Conservation (phyloP, 495 filamentous ascomycete genomes). For the Saxophila tyrrhenica region DNA sequence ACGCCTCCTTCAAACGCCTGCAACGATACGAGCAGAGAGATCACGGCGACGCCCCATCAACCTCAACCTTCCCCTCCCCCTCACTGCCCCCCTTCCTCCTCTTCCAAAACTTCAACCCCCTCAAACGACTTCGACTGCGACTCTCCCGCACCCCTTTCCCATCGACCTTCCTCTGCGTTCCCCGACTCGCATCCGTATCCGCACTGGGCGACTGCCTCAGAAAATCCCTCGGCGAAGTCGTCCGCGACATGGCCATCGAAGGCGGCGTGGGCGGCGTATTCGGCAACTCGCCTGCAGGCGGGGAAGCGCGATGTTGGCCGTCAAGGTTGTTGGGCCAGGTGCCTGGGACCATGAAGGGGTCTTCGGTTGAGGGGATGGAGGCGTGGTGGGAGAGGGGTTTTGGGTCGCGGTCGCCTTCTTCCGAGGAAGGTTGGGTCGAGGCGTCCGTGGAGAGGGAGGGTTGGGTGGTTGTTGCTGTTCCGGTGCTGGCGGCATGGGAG, state of each 20-base stretch:
- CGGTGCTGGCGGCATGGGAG: slow-evolving; percentile 12
- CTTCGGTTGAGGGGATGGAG: slow-evolving; percentile 10
- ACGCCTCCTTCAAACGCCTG: not conserved
- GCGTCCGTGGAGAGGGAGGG: slow-evolving; percentile 10
- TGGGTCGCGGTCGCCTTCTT: slow-evolving; percentile 1
- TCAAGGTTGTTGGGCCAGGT: slow-evolving; percentile 13
- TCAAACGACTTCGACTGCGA: slow-evolving; percentile 16
- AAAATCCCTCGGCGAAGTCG: not conserved
- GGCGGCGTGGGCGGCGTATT: not conserved
- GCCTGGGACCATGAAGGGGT: slow-evolving; percentile 16
- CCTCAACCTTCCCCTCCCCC: not conserved
- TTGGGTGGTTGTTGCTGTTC: slow-evolving; percentile 15
- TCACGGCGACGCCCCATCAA: not conserved
- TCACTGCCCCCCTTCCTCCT: slow-evolving; percentile 4
- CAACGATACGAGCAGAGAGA: not conserved
- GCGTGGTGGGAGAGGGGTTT: not conserved
- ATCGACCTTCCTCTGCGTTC: not conserved
- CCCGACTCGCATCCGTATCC: not conserved
- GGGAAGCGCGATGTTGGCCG: slow-evolving; percentile 4
- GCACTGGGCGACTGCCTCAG: not conserved
- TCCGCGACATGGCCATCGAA: not conserved
- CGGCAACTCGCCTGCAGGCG: not conserved
- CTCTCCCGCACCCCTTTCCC: not conserved
- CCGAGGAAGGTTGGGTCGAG: slow-evolving; percentile 18
- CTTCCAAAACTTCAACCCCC: slow-evolving; percentile 16